A percentile compares a stretch with the other conserved stretches of the same genome.
Conservation (phyloP, 202 grass and related monocot genomes). For the Cymbopogon flexuosus region DNA sequence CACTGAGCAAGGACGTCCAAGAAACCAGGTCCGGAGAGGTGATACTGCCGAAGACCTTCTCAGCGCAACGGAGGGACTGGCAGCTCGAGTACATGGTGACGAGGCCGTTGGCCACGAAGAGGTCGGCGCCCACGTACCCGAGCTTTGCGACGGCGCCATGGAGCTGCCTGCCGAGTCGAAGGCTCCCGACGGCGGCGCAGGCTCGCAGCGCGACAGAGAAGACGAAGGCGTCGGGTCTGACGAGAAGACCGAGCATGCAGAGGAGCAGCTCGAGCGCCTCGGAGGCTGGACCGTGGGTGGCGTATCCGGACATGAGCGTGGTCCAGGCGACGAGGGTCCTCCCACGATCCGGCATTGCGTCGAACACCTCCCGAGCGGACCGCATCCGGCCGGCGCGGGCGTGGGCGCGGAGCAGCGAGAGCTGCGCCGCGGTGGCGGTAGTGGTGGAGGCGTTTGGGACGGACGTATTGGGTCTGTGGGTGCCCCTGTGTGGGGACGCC, state of each 20-base stretch:
- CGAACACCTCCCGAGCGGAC: conserved; percentile 45
- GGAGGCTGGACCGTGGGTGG: conserved; percentile 38
- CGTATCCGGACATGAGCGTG: conserved; percentile 59
- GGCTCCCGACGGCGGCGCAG: conserved; percentile 43
- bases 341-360: conserved; percentile 30
- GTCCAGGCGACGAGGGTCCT: conserved; percentile 50
- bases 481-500: background rate
- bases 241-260: conserved; percentile 29
- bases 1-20: conserved; percentile 62
- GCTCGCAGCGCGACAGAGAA: conserved; percentile 56
- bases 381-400: conserved; percentile 47
- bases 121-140: conserved; percentile 34
- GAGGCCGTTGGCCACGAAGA: conserved; percentile 64
- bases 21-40: conserved; percentile 48
- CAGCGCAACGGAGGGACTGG: conserved; percentile 35
- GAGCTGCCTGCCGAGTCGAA: conserved; percentile 45
- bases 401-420: conserved; percentile 37
- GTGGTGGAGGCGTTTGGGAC: background rate
- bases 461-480: background rate
- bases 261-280: conserved; percentile 46
- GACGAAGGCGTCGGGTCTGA: conserved; percentile 61
- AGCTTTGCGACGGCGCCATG: conserved; percentile 40
- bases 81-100: conserved; percentile 66
- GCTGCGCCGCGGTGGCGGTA: conserved; percentile 4
- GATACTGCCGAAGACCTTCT: conserved; percentile 49